These are phyloP conservation scores for Chytridium lagenaria DNA, from an alignment of 371 early-diverging fungal species.

Conservation along the genomic window DNA sequence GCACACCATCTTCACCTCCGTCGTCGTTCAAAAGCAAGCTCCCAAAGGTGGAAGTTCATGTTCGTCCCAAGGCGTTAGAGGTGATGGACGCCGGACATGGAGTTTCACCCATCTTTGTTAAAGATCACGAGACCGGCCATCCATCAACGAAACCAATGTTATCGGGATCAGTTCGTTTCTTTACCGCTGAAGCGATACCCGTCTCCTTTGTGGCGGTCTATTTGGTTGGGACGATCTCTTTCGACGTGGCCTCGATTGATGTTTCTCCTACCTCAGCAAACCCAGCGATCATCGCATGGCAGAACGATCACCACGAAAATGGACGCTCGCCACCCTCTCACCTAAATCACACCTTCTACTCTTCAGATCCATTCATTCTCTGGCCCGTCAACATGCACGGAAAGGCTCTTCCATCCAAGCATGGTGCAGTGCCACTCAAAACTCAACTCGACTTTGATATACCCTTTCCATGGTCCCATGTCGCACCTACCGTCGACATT, in stretches of 20 bases:
- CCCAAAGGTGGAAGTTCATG: conserved; percentile 11
- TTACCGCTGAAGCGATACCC: neutral
- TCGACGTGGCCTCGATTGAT: neutral
- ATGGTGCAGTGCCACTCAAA: neutral
- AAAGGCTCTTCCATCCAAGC: neutral
- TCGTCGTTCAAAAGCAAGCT: neutral
- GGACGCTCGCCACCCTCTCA: neutral
- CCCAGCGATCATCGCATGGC: neutral
- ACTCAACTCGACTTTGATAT: neutral
- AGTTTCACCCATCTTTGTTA: neutral
- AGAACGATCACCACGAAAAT: neutral
- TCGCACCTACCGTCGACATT: neutral
- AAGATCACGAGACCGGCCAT: neutral
- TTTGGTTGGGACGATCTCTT: conserved; percentile 1
- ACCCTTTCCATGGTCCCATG: conserved; percentile 2
- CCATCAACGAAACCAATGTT: neutral
- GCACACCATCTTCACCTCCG: neutral
- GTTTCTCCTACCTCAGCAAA: neutral
- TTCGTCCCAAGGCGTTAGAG: neutral
- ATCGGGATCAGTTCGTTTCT: neutral
- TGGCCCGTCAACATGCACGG: conserved; percentile 14
- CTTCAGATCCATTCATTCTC: conserved; percentile 1
- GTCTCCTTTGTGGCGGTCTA: conserved; percentile 11
- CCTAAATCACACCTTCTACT: conserved; percentile 17
- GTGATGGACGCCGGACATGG: conserved; percentile 4